Conservation (phyloP, 2,329 filamentous ascomycete genomes). For the Colletotrichum salicis region DNA sequence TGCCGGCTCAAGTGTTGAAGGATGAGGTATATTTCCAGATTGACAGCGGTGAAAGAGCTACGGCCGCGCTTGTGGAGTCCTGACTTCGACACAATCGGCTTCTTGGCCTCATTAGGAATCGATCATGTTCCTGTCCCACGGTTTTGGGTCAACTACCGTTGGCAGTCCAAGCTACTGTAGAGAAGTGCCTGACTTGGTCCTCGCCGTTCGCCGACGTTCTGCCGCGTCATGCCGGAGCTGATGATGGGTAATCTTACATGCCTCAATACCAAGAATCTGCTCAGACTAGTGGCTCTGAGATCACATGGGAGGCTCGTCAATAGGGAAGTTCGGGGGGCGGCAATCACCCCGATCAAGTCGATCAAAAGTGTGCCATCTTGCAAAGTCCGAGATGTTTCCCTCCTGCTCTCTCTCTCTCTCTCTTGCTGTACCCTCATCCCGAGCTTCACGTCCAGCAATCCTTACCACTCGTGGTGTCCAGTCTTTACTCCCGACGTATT, state of each 20-base stretch:
- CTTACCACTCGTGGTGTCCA: background rate
- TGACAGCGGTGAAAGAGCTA: background rate
- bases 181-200: background rate
- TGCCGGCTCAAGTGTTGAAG: too few relatives aligned
- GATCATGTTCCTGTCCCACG: background rate
- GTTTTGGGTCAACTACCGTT: too few relatives aligned
- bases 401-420: background rate
- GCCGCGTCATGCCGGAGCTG: background rate
- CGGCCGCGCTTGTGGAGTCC: background rate
- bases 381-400: background rate
- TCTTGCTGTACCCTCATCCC: background rate
- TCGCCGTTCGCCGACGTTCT: background rate
- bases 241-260: slow-evolving; percentile 1
- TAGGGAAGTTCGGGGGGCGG: background rate
- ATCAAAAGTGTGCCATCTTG: background rate
- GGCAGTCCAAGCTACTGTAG: background rate
- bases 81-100: background rate
- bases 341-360: background rate
- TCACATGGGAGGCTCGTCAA: background rate
- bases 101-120: background rate
- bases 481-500: background rate
- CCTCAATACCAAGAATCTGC: background rate
- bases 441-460: background rate
- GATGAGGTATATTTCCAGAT: background rate
- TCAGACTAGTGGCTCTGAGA: background rate